Evolutionary conservation across 129 eudicot species (phyloP).

Genomic region (Pulicaria dysenterica): DNA sequence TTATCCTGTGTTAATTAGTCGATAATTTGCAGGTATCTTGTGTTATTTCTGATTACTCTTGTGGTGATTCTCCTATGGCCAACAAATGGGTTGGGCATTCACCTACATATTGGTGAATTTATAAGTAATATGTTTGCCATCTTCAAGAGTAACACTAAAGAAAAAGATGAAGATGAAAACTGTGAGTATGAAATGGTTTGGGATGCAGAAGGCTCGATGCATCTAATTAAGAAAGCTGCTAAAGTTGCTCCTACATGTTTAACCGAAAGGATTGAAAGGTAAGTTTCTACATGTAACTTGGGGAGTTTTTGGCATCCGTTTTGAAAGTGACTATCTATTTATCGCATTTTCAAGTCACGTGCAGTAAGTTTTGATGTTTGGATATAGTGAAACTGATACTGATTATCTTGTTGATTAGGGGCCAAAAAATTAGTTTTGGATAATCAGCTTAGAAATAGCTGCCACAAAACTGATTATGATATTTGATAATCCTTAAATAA

Average conservation of each 20-base stretch:
- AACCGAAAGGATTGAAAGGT: slow-evolving; percentile 51
- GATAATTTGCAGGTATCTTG: slow-evolving; percentile 63
- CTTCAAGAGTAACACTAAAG: slow-evolving; percentile 49
- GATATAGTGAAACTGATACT: no score
- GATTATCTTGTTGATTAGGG: no score
- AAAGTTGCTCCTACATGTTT: slow-evolving; percentile 33
- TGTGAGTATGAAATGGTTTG: slow-evolving; percentile 90
- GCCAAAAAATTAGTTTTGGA: no score
- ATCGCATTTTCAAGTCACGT: no score
- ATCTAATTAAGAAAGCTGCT: slow-evolving; percentile 68
- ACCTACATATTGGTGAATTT: slow-evolving; percentile 35
- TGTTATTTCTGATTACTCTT: slow-evolving; percentile 67
- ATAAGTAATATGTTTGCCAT: slow-evolving; percentile 30
- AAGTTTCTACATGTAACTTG: neutral
- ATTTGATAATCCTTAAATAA: no score
- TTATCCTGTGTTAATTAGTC: slow-evolving; percentile 13
- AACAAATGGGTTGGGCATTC: slow-evolving; percentile 52
- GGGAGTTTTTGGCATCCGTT: no score
- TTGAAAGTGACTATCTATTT: no score
- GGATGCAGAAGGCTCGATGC: slow-evolving; percentile 99
- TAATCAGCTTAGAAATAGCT: no score
- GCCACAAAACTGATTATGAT: no score
- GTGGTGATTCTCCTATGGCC: slow-evolving; percentile 72
- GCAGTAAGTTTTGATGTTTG: no score
- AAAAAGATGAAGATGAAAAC: slow-evolving; percentile 82